Base-by-base conservation (phyloP, 129 eudicot species). In the Chrysanthemum makinoi region DNA sequence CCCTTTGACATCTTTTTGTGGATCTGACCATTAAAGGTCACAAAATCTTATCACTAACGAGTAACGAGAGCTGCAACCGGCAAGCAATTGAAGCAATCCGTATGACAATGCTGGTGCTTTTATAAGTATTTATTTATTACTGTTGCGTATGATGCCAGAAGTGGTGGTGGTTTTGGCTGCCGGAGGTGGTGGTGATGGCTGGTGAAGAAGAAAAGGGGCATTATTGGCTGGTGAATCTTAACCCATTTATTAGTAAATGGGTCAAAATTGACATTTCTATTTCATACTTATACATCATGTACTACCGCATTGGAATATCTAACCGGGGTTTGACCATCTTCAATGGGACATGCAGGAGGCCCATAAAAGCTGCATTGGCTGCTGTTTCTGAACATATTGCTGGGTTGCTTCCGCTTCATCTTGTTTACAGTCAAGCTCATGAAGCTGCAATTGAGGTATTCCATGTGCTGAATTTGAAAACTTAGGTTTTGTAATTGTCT, bases 391-490 rank as follows among this genome's bases (percentile, higher is more conserved):
- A 89, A 80, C 98, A 93, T 79, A 73, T 93, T 15, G 92, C 95
- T 58, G 96, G 98, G 48, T 78, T 93, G 87, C 82, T 93, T 78
- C 96, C 96, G 61, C 95, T 85, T 80, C 96, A 89, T 80, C 90
- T 93, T 63, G 95, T 87, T 49, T 93, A 93, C 79, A 87, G 98
- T 68, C 96, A 86, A 77, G 98, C 98, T 70, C 98, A 93, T 83
- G 96, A 85, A 82, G 83, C 84, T 68, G 96, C 98, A 50, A 85
- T 87, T 76, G 98, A 93, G 98, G 98, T 89, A 80, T 74, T 66
- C 68, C 18, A 2, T 76, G n/a, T 62, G 47, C 62, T 54, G 22
- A 22, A n/a, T 65, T 30, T 33, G 5, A 33, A 33, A 4, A 33
- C 7, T 33, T 33, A 33, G 43, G 43, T 33, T 30, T 62, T 19